Conservation (phyloP, 2,329 filamentous ascomycete genomes). For the Trichoderma oligosporum region DNA sequence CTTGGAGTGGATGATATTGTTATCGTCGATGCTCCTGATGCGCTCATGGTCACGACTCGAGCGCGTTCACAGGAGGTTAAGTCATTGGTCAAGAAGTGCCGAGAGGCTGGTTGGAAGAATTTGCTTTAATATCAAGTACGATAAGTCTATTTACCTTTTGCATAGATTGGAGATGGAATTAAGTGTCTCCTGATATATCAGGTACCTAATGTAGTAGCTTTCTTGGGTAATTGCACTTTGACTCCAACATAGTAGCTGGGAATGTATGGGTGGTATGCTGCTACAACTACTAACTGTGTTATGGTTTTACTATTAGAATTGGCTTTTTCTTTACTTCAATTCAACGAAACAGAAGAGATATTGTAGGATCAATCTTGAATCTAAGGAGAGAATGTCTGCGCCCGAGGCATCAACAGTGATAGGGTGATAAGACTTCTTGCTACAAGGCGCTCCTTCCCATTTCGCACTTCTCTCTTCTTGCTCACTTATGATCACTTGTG, state of each 20-base stretch:
- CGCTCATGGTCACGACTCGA: constrained; percentile 29
- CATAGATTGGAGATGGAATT: not conserved
- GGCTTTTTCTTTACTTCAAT: no score
- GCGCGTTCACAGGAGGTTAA: constrained; percentile 30
- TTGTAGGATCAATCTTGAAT: not conserved
- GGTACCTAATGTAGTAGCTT: no score
- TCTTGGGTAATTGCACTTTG: no score
- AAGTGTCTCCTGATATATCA: no score
- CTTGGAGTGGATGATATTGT: constrained; percentile 29
- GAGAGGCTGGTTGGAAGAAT: constrained; percentile 25
- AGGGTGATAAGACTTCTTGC: not conserved
- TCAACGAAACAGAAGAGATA: no score
- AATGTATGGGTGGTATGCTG: no score
- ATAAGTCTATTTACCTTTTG: not conserved
- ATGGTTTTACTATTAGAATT: no score
- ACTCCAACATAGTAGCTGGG: no score
- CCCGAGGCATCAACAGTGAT: not conserved
- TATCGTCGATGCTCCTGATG: constrained; percentile 28
- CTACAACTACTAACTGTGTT: no score
- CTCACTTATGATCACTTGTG: not conserved
- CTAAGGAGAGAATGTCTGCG: not conserved
- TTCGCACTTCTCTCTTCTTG: not conserved
- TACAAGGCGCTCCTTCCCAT: constrained; percentile 1
- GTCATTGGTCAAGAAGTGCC: constrained; percentile 27
- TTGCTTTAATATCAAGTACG: constrained; percentile 21